A percentile compares a stretch with the other conserved stretches of the same genome.
Conservation (phyloP, 1,139 yeast genomes). For the Pneumocystis wakefieldiae region DNA sequence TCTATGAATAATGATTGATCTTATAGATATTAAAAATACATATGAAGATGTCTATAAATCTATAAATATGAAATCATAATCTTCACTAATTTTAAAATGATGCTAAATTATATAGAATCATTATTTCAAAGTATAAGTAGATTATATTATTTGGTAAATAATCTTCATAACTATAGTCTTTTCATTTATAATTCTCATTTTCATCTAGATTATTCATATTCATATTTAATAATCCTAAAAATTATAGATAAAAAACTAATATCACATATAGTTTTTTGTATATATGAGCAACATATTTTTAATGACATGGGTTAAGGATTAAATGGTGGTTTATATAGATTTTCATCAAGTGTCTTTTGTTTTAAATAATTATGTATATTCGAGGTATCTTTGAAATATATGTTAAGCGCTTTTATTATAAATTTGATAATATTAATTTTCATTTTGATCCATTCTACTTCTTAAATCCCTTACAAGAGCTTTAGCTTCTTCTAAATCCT, state of each 20-base stretch:
- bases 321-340: not conserved
- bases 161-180: not conserved
- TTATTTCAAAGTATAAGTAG: not conserved
- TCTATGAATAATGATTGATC: not conserved
- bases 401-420: not conserved
- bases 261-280: no score
- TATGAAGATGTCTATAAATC: not conserved
- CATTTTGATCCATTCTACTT: conserved; percentile 11
- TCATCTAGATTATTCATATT: not conserved
- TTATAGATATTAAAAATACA: not conserved
- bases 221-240: not conserved
- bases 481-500: conserved; percentile 80
- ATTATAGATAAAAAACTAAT: not conserved
- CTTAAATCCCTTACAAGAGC: conserved; percentile 52
- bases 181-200: not conserved
- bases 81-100: not conserved
- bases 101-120: not conserved
- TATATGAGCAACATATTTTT: not conserved
- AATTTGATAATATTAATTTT: not conserved
- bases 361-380: not conserved
- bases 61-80: not conserved
- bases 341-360: not conserved
- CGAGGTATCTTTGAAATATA: not conserved
- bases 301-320: not conserved
- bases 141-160: not conserved